Evolutionary conservation across 345 rosid species (phyloP).

Genomic region (Anastatica hierochuntica): DNA sequence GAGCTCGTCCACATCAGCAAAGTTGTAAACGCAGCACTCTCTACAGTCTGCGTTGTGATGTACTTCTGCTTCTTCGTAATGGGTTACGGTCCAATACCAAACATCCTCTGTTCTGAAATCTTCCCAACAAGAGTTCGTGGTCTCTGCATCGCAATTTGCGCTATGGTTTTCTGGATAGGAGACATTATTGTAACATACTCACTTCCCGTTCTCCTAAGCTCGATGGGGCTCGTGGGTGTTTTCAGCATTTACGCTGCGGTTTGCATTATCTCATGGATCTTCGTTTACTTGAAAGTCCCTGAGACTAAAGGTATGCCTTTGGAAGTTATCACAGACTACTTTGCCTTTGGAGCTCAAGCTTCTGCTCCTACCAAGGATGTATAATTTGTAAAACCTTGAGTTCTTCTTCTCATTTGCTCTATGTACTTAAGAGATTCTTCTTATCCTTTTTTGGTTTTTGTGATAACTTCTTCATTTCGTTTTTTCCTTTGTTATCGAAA

Average conservation of each 20-base stretch:
- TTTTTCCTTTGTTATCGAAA: no score
- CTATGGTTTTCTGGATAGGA: slow-evolving; percentile 72
- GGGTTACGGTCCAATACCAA: slow-evolving; percentile 89
- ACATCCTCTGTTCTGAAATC: slow-evolving; percentile 93
- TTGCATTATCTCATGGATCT: slow-evolving; percentile 70
- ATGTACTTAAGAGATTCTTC: slow-evolving; percentile 7
- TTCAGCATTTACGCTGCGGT: slow-evolving; percentile 71
- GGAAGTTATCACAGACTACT: slow-evolving; percentile 95
- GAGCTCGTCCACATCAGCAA: slow-evolving; percentile 44
- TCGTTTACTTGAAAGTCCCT: slow-evolving; percentile 85
- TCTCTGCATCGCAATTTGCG: slow-evolving; percentile 91
- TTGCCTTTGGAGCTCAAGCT: slow-evolving; percentile 67
- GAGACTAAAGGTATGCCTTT: slow-evolving; percentile 99
- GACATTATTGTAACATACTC: slow-evolving; percentile 90
- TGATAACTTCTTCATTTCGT: no score
- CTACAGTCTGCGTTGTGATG: slow-evolving; percentile 65
- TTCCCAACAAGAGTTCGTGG: slow-evolving; percentile 98
- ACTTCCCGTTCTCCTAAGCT: slow-evolving; percentile 69
- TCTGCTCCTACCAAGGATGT: slow-evolving; percentile 23
- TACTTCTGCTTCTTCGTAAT: slow-evolving; percentile 88
- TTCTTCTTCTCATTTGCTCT: slow-evolving; percentile 9
- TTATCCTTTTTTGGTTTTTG: no score
- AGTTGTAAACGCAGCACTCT: slow-evolving; percentile 50
- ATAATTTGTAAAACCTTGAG: slow-evolving; percentile 6
- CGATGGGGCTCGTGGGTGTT: slow-evolving; percentile 69